phyloP scores from a whole-genome alignment of 2,329 filamentous ascomycete species.

The Fonsecaea multimorphosa region DNA sequence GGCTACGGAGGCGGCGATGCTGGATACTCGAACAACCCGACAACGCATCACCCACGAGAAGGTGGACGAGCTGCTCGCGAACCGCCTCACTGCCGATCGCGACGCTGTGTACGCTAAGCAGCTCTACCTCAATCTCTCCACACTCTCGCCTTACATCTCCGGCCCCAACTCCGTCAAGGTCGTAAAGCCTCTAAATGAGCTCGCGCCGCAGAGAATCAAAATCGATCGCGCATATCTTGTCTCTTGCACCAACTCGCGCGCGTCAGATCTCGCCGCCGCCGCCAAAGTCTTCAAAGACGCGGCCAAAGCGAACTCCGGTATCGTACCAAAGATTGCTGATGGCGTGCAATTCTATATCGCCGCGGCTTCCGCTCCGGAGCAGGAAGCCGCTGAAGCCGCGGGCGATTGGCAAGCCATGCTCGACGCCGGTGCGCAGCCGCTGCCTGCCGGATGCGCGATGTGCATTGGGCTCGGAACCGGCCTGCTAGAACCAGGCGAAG shows the following conservation, averaged over 20 bases:
- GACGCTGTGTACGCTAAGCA: constrained; percentile 83
- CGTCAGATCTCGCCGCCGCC: constrained; percentile 80
- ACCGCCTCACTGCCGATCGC: constrained; percentile 72
- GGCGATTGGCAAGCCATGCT: constrained; percentile 86
- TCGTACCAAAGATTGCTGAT: constrained; percentile 71
- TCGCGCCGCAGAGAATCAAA: constrained; percentile 75
- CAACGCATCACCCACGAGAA: constrained; percentile 67
- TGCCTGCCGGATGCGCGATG: constrained; percentile 77
- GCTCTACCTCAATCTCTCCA: constrained; percentile 80
- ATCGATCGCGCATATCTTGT: constrained; percentile 87
- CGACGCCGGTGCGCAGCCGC: constrained; percentile 74
- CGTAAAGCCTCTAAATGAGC: constrained; percentile 74
- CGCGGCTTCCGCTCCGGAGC: constrained; percentile 80
- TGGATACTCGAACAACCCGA: constrained; percentile 45
- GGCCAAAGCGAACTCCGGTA: constrained; percentile 59
- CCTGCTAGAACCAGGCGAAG: constrained; percentile 81
- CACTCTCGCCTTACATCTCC: constrained; percentile 80
- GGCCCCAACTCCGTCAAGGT: constrained; percentile 93
- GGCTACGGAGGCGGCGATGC: constrained; percentile 72
- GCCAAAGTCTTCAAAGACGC: constrained; percentile 83
- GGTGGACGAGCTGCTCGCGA: constrained; percentile 73
- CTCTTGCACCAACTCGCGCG: constrained; percentile 85
- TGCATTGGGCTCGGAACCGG: constrained; percentile 87
- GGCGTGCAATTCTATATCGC: constrained; percentile 88
- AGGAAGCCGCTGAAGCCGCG: constrained; percentile 74